phyloP scores from a whole-genome alignment of 768 basidiomycete genomes.

The Amanita molliuscula region DNA sequence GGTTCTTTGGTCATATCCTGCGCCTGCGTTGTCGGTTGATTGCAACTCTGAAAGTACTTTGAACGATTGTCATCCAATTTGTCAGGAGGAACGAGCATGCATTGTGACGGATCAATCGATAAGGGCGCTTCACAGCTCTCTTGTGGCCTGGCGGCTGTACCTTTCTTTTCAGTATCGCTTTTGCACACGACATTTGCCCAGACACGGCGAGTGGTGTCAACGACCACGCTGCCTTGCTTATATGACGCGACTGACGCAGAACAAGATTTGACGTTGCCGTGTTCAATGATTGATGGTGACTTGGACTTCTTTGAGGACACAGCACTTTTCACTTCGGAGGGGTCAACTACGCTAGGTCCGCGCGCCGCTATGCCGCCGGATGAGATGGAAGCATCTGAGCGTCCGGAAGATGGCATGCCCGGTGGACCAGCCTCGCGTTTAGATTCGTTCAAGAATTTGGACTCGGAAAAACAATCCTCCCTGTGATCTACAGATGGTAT shows the following conservation, averaged over 20 bases:
- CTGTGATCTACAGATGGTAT: not conserved
- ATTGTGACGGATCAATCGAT: conserved; percentile 20
- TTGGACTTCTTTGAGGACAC: not conserved
- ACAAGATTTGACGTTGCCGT: conserved; percentile 2
- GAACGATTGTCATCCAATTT: not conserved
- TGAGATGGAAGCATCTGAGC: not conserved
- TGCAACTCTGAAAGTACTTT: not conserved
- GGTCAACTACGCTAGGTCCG: not conserved
- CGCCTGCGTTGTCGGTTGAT: not conserved
- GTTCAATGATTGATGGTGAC: conserved; percentile 19
- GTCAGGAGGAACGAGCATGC: not conserved
- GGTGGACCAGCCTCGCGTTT: not conserved
- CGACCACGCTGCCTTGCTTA: conserved; percentile 1
- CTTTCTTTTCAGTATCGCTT: not conserved
- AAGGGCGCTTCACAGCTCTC: not conserved
- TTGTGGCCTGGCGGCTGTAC: not conserved
- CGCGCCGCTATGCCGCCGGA: not conserved
- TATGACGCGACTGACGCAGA: not conserved
- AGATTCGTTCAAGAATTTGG: conserved; percentile 28
- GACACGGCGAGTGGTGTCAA: conserved; percentile 4
- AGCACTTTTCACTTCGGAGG: not conserved
- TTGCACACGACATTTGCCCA: conserved; percentile 5
- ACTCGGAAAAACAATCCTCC: conserved; percentile 32
- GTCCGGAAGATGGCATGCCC: not conserved
- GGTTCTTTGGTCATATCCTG: not conserved